Percentiles rank a stretch among this genome's conserved stretches.
These are phyloP conservation scores for Cryptococcus amylolentus DNA, from an alignment of 1,284 basidiomycete genomes.

Conservation along the genomic window DNA sequence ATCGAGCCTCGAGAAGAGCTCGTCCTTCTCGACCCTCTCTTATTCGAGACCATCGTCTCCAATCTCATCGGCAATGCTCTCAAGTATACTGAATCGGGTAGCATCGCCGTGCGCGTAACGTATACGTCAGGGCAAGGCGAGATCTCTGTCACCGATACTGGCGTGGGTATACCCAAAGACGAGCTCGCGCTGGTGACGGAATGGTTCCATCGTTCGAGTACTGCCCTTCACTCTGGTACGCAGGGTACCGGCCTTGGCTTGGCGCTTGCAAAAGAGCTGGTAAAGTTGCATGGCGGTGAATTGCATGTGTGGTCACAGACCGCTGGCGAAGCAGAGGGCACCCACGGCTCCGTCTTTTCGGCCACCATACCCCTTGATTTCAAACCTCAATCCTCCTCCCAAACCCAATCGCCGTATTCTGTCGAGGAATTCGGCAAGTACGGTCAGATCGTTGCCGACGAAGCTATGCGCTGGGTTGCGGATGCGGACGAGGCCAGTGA, in stretches of 20 bases:
- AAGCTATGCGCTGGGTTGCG: conserved; percentile 35
- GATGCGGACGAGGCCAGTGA: conserved; percentile 17
- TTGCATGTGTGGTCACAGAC: conserved; percentile 37
- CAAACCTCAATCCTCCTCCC: background rate
- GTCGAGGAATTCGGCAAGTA: conserved; percentile 21
- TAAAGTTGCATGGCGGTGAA: conserved; percentile 50
- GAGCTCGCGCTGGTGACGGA: conserved; percentile 28
- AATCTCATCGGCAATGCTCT: conserved; percentile 48
- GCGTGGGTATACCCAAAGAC: conserved; percentile 44
- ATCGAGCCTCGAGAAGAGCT: conserved; percentile 31
- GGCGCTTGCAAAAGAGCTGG: conserved; percentile 42
- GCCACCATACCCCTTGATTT: conserved; percentile 18
- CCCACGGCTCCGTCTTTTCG: conserved; percentile 35
- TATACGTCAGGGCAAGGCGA: conserved; percentile 28
- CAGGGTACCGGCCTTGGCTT: conserved; percentile 35
- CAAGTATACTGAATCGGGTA: conserved; percentile 40
- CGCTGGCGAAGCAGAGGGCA: conserved; percentile 21
- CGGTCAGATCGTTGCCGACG: conserved; percentile 33
- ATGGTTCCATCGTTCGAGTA: conserved; percentile 33
- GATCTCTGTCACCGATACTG: conserved; percentile 48
- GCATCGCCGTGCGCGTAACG: conserved; percentile 32
- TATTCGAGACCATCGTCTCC: conserved; percentile 49
- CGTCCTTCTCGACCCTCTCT: conserved; percentile 44
- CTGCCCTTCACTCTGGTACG: conserved; percentile 23
- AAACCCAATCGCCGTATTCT: background rate